A percentile compares a stretch with the other conserved stretches of the same genome.
These are phyloP conservation scores for Raphanus hybrid DNA, from an alignment of 441 rosid genomes.

Conservation along the genomic window DNA sequence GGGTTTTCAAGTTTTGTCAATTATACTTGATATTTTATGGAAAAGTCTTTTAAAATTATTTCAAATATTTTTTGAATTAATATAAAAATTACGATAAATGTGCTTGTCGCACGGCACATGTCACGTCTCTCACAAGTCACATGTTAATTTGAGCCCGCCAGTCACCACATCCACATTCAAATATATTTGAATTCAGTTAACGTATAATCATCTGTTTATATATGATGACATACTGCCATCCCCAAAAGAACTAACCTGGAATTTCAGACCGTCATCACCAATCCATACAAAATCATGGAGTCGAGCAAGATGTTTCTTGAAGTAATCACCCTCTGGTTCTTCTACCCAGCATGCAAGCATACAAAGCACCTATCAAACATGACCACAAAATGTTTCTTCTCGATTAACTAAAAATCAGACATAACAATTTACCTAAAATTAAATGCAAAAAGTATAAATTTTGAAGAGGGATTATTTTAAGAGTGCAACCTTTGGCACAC, in stretches of 20 bases:
- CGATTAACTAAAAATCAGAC: neutral
- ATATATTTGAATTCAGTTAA: neutral
- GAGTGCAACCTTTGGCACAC: conserved; percentile 2
- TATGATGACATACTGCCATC: neutral
- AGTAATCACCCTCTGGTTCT: neutral
- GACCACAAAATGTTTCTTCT: neutral
- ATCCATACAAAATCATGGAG: conserved; percentile 8
- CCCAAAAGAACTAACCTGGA: neutral
- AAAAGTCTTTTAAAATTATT: neutral
- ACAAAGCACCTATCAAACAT: neutral
- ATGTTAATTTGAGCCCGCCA: neutral
- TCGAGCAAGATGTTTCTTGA: conserved; percentile 8
- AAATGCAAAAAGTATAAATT: neutral
- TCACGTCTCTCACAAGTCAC: neutral
- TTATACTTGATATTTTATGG: neutral
- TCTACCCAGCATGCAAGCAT: conserved; percentile 8
- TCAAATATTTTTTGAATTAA: neutral
- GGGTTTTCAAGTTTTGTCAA: neutral
- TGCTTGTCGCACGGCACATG: neutral
- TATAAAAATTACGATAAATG: neutral
- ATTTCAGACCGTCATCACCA: neutral
- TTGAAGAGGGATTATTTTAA: neutral
- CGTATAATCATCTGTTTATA: neutral
- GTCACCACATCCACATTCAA: neutral
- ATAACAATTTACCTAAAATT: neutral